Base-by-base conservation (phyloP, 345 rosid genomes). In the Dimocarpus longan region DNA sequence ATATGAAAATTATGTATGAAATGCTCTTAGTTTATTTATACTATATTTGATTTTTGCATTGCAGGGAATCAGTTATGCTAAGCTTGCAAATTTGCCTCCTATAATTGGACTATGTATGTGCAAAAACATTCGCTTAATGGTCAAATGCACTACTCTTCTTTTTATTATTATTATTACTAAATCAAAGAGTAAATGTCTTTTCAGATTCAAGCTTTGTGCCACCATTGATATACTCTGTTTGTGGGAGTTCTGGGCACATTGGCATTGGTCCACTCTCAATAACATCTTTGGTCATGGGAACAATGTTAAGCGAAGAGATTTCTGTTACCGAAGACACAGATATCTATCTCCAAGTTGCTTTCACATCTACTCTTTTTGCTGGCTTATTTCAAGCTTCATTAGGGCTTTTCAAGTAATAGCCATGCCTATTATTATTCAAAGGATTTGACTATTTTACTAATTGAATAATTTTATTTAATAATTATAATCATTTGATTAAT, bases 191-290 rank as follows among this genome's bases (percentile, higher is more conserved):
- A 22, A 1, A 19, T 52, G 40, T 28, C 10, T 44, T 42, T 62
- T 54, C 66, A 89, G 93, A 88, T 70, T 83, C 86, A 60, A 88
- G 90, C 80, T 88, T 89, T 70, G 91, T 89, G 79, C 93, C 93
- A 39, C 90, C 91, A 22, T 78, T 88, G 65, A 76, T 89, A 65
- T 88, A 88, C 44, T 82, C 93, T 6, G 76, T 86, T 76, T 69
- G 88, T 82, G 93, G 93, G 37, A 89, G 88, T 76, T 89, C 93
- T 43, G 83, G 75, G 70, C 87, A 89, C 64, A 59, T 86, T 15
- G 93, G 85, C 22, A 79, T 89, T 6, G 89, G 93, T 21, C 90
- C 91, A 6, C 86, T 86, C 8, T 85, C 91, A 6, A 86, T 88
- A 21, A 82, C 83, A 22, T 86, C 93, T 32, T 80, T 89, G 32